Conservation (phyloP, 2,329 filamentous ascomycete species). For the Scedosporium aurantiacum region DNA sequence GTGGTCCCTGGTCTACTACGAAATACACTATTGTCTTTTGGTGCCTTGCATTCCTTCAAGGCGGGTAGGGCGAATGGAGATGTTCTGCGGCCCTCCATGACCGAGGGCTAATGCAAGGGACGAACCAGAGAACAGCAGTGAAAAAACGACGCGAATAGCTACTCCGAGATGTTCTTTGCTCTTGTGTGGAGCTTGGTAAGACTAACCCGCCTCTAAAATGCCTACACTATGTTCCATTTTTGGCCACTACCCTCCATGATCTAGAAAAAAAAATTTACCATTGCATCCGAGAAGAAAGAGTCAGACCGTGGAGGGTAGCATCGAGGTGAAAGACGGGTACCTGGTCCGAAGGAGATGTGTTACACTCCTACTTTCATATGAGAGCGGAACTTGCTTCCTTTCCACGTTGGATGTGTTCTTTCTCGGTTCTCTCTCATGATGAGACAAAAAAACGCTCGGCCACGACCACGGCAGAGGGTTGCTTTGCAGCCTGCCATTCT, state of each 20-base stretch:
- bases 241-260: too few relatives aligned
- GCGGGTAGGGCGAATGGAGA: not conserved
- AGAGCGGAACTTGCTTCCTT: not conserved
- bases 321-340: not conserved
- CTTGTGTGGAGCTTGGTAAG: too few relatives aligned
- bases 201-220: too few relatives aligned
- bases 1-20: not conserved
- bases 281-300: too few relatives aligned
- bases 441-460: not conserved
- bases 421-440: not conserved
- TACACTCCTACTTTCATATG: not conserved
- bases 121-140: not conserved
- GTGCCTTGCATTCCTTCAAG: conserved; percentile 4
- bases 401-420: not conserved
- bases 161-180: too few relatives aligned
- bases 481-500: not conserved
- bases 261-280: too few relatives aligned
- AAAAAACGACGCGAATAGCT: not conserved
- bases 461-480: not conserved
- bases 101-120: conserved; percentile 5
- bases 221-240: too few relatives aligned
- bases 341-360: not conserved
- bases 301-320: too few relatives aligned
- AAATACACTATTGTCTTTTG: not conserved
- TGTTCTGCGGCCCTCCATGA: not conserved